Conservation (phyloP, 306 rosid species). For the Astragalus glycyphyllos region DNA sequence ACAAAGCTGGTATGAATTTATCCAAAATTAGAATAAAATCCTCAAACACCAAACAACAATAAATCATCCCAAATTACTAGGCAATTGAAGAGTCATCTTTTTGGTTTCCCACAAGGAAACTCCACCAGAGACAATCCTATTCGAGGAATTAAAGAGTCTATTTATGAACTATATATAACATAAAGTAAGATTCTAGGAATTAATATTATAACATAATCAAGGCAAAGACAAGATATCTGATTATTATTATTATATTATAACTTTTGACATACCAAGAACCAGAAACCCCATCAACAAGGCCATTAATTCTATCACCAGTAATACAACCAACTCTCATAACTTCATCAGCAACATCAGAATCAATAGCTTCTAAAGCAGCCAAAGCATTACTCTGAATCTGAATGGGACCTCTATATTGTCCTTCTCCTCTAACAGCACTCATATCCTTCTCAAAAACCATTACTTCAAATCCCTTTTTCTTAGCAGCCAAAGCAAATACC, state of each 20-base stretch:
- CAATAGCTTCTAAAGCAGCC: conserved; percentile 98
- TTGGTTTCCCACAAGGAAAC: no score
- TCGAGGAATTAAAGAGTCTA: no score
- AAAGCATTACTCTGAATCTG: conserved; percentile 98
- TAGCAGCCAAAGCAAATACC: conserved; percentile 94
- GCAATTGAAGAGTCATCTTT: no score
- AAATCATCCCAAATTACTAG: background rate
- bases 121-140: no score
- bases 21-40: background rate
- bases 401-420: conserved; percentile 96
- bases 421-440: conserved; percentile 97
- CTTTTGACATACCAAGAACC: conserved; percentile 74
- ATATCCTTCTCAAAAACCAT: conserved; percentile 91
- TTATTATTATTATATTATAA: no score
- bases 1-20: background rate
- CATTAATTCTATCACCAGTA: conserved; percentile 95
- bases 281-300: conserved; percentile 93
- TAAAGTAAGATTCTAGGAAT: no score
- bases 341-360: conserved; percentile 90
- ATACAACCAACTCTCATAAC: conserved; percentile 86
- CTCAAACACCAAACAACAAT: background rate
- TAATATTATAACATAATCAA: no score
- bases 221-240: no score
- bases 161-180: no score
- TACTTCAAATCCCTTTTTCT: conserved; percentile 91